These are phyloP conservation scores for Penicillium pulvis DNA, from an alignment of 495 filamentous ascomycete genomes.

Conservation along the genomic window DNA sequence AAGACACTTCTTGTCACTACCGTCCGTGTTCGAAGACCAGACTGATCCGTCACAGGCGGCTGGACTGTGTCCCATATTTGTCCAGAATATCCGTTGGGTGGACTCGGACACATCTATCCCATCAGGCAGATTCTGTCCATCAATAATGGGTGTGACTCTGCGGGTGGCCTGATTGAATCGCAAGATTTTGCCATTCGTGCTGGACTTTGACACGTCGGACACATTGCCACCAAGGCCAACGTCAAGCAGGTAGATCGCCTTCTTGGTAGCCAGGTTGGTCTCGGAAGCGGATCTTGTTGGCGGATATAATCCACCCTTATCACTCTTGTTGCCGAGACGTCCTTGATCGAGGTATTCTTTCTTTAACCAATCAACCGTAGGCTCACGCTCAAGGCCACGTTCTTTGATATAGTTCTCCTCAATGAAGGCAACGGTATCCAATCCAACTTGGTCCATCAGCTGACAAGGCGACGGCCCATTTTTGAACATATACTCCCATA, in stretches of 20 bases:
- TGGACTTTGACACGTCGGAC: slow-evolving; percentile 19
- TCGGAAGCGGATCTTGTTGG: slow-evolving; percentile 13
- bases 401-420: slow-evolving; percentile 47
- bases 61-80: slow-evolving; percentile 49
- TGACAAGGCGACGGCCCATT: slow-evolving; percentile 28
- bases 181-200: slow-evolving; percentile 28
- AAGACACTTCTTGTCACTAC: slow-evolving; percentile 39
- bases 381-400: slow-evolving; percentile 21
- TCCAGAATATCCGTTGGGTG: slow-evolving; percentile 51
- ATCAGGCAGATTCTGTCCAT: slow-evolving; percentile 45
- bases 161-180: slow-evolving; percentile 23
- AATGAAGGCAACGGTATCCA: slow-evolving; percentile 40
- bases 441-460: slow-evolving; percentile 36
- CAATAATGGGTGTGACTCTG: slow-evolving; percentile 28
- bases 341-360: slow-evolving; percentile 36
- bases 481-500: slow-evolving; percentile 38
- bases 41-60: slow-evolving; percentile 45
- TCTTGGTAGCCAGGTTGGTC: slow-evolving; percentile 14
- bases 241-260: slow-evolving; percentile 32
- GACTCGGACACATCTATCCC: slow-evolving; percentile 44
- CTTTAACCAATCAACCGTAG: slow-evolving; percentile 37
- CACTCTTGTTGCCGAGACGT: slow-evolving; percentile 32
- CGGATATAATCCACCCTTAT: slow-evolving; percentile 39
- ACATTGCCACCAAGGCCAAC: slow-evolving; percentile 32
- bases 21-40: slow-evolving; percentile 47